Conservation (phyloP, 2,329 filamentous ascomycete genomes). For the Verticillium dahliae region DNA sequence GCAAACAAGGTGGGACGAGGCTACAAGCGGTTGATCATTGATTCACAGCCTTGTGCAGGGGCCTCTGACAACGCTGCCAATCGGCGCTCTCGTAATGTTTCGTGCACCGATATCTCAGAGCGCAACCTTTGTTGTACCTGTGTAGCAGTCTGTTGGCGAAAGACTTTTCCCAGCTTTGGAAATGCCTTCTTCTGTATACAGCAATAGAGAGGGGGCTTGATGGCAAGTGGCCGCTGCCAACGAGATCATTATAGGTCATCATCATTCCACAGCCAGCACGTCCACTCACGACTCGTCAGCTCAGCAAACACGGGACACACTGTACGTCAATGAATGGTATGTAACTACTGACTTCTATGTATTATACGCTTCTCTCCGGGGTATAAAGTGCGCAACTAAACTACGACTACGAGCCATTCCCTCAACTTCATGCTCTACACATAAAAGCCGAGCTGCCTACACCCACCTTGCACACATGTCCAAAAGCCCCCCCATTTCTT, state of each 20-base stretch:
- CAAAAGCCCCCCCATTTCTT: neutral
- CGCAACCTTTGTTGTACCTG: no score
- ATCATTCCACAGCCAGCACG: no score
- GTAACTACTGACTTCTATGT: neutral
- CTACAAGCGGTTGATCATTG: neutral
- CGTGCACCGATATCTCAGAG: neutral
- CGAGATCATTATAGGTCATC: no score
- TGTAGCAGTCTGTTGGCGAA: no score
- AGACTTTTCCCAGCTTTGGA: no score
- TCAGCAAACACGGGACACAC: neutral
- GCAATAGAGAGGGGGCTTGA: no score
- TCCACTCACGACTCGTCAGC: no score
- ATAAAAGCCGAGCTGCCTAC: neutral
- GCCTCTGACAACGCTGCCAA: neutral
- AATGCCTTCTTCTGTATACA: no score
- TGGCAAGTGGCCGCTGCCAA: no score
- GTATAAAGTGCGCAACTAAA: constrained; percentile 3
- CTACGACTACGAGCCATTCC: neutral
- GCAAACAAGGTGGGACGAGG: constrained; percentile 1
- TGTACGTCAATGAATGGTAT: neutral
- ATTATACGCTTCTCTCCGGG: constrained; percentile 2
- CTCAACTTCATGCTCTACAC: neutral
- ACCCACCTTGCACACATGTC: neutral
- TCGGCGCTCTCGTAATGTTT: neutral
- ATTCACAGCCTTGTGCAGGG: constrained; percentile 1